These are phyloP conservation scores for Brassica rapa DNA, from an alignment of 345 rosid genomes.

Conservation along the genomic window DNA sequence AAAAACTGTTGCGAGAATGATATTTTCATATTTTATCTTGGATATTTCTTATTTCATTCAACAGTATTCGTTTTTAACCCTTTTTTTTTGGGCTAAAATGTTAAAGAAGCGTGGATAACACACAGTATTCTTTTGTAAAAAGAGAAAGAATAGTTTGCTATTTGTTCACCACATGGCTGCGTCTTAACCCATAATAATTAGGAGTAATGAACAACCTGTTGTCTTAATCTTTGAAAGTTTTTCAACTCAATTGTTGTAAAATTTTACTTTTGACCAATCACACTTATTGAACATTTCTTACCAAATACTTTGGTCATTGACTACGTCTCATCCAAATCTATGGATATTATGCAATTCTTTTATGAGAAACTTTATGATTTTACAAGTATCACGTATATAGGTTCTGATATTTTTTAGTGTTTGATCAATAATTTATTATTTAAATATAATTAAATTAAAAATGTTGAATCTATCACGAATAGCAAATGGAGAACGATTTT, in stretches of 20 bases:
- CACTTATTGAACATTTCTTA: not conserved
- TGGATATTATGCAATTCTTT: not conserved
- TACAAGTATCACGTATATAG: not conserved
- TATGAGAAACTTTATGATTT: not conserved
- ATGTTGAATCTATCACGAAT: not conserved
- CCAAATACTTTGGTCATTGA: not conserved
- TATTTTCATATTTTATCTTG: not conserved
- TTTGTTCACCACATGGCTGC: no score
- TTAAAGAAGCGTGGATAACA: no score
- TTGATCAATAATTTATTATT: not conserved
- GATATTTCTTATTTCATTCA: not conserved
- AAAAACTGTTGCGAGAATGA: not conserved
- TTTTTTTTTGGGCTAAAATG: no score
- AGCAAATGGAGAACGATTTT: not conserved
- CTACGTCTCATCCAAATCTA: not conserved
- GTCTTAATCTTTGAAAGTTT: conserved; percentile 7
- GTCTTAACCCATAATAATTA: not conserved
- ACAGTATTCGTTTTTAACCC: not conserved
- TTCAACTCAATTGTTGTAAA: not conserved
- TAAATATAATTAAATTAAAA: not conserved
- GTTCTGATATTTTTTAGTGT: not conserved
- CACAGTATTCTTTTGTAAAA: no score
- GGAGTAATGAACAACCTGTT: not conserved
- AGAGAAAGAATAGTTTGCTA: no score
- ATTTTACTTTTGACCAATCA: not conserved